Base-by-base conservation (phyloP, 768 basidiomycete genomes). In the Multifurca ochricompacta region DNA sequence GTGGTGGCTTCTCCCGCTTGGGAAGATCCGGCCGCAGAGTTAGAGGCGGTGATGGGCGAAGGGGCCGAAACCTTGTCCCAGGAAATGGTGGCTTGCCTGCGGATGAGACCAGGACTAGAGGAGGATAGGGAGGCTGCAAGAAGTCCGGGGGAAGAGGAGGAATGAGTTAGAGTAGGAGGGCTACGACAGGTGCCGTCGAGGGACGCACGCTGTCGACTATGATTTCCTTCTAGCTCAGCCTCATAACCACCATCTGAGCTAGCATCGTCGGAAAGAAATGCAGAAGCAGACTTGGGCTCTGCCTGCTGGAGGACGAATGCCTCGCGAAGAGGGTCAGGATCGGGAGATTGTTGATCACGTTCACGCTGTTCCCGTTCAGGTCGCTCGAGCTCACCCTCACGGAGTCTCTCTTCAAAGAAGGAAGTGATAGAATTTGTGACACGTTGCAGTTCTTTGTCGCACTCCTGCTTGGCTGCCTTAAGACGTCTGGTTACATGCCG, bases 371-470 rank as follows among this genome's bases (percentile, higher is more conserved):
- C 67, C 55, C 67, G 74, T 63, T 86, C 85, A 52, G 79, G 80
- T 66, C 71, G 70, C 62, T 76, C 71, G 62, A 81, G 76, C 67
- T 91, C 85, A 49, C 77, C 81, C 59, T 90, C 87, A 41, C 86
- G 77, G 34, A 95, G 78, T 63, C 85, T 81, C 66, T 92, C 87
- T 72, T 99, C 95, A 62, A 96, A 95, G 71, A 92, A 97, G 35
- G 82, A 70, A 59, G 95, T 95, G 74, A 99, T 93, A 56, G 84
- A 90, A 70, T 90, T 85, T 56, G 94, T 91, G 66, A 97, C 88
- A 66, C 91, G 86, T 65, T 86, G 84, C 8, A 99, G 81, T 70
- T 96, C 92, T 75, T 88, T 89, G 80, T 99, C 92, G 76, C 95
- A 99, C 60, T 90, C 89, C 47, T 88, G 82, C 75, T 99, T 98